Conservation (phyloP, 2,329 filamentous ascomycete species). For the Ophiostoma tasmaniense region DNA sequence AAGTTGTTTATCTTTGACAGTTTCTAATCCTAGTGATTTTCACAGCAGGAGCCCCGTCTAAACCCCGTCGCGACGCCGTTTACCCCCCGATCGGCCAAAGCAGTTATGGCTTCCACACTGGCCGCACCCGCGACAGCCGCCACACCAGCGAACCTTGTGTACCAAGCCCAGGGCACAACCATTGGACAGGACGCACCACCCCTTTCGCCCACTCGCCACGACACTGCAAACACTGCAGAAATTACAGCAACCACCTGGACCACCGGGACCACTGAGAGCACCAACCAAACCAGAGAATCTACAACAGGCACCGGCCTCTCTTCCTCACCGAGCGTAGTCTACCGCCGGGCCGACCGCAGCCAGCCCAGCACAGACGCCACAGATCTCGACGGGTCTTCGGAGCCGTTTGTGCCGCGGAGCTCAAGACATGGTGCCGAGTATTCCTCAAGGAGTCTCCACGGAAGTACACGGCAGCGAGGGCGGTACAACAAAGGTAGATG, state of each 20-base stretch:
- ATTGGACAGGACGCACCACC: neutral
- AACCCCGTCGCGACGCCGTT: slow-evolving; percentile 50
- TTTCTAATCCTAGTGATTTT: slow-evolving; percentile 32
- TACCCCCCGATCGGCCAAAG: slow-evolving; percentile 34
- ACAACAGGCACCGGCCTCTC: neutral
- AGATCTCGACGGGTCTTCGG: slow-evolving; percentile 7
- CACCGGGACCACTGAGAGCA: neutral
- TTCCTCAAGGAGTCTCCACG: neutral
- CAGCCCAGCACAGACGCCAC: slow-evolving; percentile 18
- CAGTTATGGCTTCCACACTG: neutral
- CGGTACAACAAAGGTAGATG: slow-evolving; percentile 18
- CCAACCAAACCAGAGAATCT: neutral
- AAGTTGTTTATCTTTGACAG: slow-evolving; percentile 32
- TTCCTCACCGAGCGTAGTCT: neutral
- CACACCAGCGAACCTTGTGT: neutral
- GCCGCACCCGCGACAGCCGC: neutral
- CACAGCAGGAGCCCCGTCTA: slow-evolving; percentile 41
- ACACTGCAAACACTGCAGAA: neutral
- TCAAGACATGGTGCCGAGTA: neutral
- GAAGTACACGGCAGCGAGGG: slow-evolving; percentile 13
- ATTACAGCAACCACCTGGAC: neutral
- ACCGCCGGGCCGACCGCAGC: slow-evolving; percentile 3
- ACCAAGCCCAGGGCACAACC: neutral
- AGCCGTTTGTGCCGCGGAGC: neutral
- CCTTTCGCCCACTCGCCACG: neutral